Percentiles rank a stretch among this genome's conserved stretches.
Evolutionary conservation across 2,329 filamentous ascomycete genomes (phyloP).

Genomic region (Colletotrichum euphorbiae): DNA sequence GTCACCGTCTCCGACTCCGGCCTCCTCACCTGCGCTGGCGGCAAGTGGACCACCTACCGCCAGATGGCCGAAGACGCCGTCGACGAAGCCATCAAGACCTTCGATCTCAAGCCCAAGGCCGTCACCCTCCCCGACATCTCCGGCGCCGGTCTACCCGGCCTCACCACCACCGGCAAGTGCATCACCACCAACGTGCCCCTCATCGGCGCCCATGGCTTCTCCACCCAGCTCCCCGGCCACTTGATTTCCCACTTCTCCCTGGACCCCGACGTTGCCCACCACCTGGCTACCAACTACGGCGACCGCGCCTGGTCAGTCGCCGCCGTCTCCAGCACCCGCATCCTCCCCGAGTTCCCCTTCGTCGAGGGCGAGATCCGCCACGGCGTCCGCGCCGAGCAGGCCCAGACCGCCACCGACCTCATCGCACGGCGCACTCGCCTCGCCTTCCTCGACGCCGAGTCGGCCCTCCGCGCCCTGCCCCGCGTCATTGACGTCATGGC

Average conservation of each 20-base stretch:
- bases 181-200: conserved; percentile 80
- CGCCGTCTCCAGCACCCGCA: conserved; percentile 64
- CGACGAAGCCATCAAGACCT: conserved; percentile 78
- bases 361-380: conserved; percentile 80
- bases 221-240: conserved; percentile 49
- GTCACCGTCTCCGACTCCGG: conserved; percentile 80
- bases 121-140: conserved; percentile 72
- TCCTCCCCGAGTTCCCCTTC: conserved; percentile 76
- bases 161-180: conserved; percentile 75
- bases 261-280: conserved; percentile 55
- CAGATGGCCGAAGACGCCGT: conserved; percentile 91
- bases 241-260: conserved; percentile 49
- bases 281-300: conserved; percentile 56
- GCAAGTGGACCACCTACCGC: conserved; percentile 91
- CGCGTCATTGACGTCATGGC: conserved; percentile 78
- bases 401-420: conserved; percentile 78
- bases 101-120: conserved; percentile 66
- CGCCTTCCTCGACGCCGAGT: conserved; percentile 81
- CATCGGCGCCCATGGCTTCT: conserved; percentile 80
- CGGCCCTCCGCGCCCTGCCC: conserved; percentile 75
- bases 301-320: conserved; percentile 77
- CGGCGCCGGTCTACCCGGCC: conserved; percentile 64
- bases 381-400: conserved; percentile 78
- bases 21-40: conserved; percentile 82
- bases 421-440: conserved; percentile 77